Percentiles rank a stretch among this genome's conserved stretches.
These are phyloP conservation scores for Hygrophila difformis DNA, from an alignment of 257 asterid species.

Conservation along the genomic window DNA sequence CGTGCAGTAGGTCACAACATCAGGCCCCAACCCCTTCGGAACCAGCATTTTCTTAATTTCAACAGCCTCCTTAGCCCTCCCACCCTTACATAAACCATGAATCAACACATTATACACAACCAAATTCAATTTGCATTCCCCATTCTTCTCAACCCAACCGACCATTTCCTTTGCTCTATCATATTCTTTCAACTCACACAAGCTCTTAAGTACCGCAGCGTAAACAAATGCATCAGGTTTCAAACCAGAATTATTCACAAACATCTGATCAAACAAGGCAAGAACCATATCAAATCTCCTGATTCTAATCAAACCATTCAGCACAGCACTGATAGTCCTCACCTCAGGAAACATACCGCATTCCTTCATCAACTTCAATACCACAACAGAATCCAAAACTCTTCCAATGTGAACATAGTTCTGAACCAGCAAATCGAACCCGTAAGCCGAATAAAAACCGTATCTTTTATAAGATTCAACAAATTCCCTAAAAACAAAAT, in stretches of 20 bases:
- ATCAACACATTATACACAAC: conserved; percentile 73
- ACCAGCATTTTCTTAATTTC: conserved; percentile 49
- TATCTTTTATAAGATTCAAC: conserved; percentile 37
- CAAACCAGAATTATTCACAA: conserved; percentile 23
- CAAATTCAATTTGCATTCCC: conserved; percentile 37
- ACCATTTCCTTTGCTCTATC: conserved; percentile 58
- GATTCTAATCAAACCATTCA: conserved; percentile 50
- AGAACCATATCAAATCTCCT: conserved; percentile 58
- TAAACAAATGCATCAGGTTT: conserved; percentile 46
- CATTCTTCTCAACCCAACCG: conserved; percentile 38
- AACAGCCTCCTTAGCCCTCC: conserved; percentile 55
- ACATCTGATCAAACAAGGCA: conserved; percentile 49
- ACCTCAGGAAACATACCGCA: conserved; percentile 63
- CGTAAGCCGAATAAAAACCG: conserved; percentile 42
- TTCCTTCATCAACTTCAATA: conserved; percentile 54
- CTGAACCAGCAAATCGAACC: conserved; percentile 71
- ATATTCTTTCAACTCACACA: conserved; percentile 60
- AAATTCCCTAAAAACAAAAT: conserved; percentile 37
- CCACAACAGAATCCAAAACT: conserved; percentile 50
- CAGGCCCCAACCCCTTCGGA: conserved; percentile 47
- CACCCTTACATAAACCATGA: conserved; percentile 74
- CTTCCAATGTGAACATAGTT: conserved; percentile 52
- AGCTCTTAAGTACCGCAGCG: conserved; percentile 64
- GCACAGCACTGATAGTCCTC: conserved; percentile 68
- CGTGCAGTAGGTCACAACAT: conserved; percentile 65